Conservation (phyloP, 495 filamentous ascomycete genomes). For the Tuber magnatum region DNA sequence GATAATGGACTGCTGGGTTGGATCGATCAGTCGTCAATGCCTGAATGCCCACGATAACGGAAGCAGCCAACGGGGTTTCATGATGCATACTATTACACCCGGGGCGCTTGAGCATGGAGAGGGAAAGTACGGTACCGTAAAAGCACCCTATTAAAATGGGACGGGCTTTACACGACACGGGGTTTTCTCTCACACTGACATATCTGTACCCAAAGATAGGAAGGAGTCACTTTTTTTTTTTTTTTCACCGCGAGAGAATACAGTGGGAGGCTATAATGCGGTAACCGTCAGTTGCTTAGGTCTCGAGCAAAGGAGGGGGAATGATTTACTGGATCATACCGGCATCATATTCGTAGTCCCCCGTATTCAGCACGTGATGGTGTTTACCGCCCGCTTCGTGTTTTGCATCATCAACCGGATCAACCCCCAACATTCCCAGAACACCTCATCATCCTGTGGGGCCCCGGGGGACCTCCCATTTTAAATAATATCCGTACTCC, state of each 20-base stretch:
- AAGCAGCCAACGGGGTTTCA: not conserved
- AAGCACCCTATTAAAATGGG: not conserved
- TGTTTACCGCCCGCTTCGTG: not conserved
- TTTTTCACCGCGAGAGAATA: not conserved
- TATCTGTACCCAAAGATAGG: not conserved
- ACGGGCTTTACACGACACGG: not conserved
- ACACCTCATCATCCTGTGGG: slow-evolving; percentile 2
- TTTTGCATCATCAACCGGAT: not conserved
- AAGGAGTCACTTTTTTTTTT: not conserved
- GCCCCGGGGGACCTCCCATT: not conserved
- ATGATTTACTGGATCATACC: not conserved
- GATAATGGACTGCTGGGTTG: not conserved
- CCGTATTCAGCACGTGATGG: not conserved
- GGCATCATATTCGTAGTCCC: not conserved
- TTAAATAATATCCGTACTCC: not conserved
- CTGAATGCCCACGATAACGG: not conserved
- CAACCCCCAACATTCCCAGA: not conserved
- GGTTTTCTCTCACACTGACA: not conserved
- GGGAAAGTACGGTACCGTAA: not conserved
- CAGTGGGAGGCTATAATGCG: not conserved
- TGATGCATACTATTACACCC: not conserved
- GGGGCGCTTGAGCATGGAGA: not conserved
- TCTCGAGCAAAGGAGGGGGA: not conserved
- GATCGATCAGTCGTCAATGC: too few relatives aligned
- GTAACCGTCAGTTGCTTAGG: not conserved